A percentile compares a stretch with the other conserved stretches of the same genome.
Conservation (phyloP, 2,329 filamentous ascomycete genomes). For the Xylariomycetidae sp. region DNA sequence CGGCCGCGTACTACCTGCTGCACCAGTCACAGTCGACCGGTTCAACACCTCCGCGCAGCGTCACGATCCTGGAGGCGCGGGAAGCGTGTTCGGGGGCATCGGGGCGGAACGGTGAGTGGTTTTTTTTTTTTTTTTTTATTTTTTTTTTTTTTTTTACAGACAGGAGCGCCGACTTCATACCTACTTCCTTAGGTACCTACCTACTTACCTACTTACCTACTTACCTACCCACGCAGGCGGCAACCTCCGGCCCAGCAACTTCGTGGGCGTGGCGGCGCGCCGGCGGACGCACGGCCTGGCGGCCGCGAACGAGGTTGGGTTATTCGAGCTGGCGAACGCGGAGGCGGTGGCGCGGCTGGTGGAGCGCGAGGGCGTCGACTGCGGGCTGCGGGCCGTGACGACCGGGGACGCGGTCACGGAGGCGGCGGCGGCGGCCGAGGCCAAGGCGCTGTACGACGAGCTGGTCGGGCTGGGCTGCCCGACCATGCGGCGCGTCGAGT, state of each 20-base stretch:
- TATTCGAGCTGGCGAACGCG: constrained; percentile 24
- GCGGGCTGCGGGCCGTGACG: constrained; percentile 20
- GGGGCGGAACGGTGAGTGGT: constrained; percentile 19
- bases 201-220: too few species aligned
- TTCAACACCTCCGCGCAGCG: constrained; percentile 2
- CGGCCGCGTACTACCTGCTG: constrained; percentile 39
- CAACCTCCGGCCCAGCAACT: too few species aligned
- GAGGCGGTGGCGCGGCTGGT: constrained; percentile 22
- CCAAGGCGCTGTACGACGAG: constrained; percentile 23
- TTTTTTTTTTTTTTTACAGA: too few species aligned
- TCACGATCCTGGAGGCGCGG: constrained; percentile 23
- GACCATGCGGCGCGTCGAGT: constrained; percentile 14
- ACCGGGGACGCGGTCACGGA: constrained; percentile 24
- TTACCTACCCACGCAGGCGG: too few species aligned
- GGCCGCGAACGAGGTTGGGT: constrained; percentile 22
- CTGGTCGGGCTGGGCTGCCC: constrained; percentile 18
- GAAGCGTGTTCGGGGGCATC: constrained; percentile 25
- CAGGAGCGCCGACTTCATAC: too few species aligned
- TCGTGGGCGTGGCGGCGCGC: constrained; percentile 10
- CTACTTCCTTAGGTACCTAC: too few species aligned
- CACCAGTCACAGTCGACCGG: constrained; percentile 3
- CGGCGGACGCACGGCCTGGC: constrained; percentile 17
- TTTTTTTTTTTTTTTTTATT: too few species aligned
- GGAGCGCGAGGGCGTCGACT: constrained; percentile 26
- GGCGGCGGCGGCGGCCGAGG: constrained; percentile 19